Conservation (phyloP, 345 rosid genomes). For the Melaleuca quinquenervia region DNA sequence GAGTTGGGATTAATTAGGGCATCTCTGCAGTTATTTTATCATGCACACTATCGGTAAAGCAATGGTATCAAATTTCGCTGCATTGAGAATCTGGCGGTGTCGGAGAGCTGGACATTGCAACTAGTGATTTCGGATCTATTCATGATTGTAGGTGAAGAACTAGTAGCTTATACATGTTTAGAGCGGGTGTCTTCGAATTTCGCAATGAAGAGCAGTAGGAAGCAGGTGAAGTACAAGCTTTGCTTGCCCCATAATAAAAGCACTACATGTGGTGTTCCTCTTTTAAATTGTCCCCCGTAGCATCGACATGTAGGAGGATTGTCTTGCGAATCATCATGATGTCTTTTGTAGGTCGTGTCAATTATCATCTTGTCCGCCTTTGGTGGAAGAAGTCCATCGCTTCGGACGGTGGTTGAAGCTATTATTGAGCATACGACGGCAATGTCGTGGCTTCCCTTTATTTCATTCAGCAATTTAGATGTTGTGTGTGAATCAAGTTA, state of each 20-base stretch:
- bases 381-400: background rate
- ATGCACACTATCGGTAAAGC: background rate
- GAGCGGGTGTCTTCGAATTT: background rate
- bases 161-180: background rate
- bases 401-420: background rate
- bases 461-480: background rate
- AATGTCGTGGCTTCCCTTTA: background rate
- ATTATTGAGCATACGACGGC: background rate
- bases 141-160: background rate
- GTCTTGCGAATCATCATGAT: background rate
- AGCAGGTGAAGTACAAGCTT: background rate
- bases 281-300: background rate
- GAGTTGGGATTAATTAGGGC: background rate
- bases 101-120: background rate
- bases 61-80: too few relatives aligned
- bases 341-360: background rate
- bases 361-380: background rate
- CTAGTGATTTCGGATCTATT: background rate
- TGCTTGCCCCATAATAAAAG: background rate
- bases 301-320: background rate
- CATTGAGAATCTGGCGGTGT: background rate
- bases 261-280: background rate
- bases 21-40: background rate
- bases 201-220: background rate
- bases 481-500: background rate